Evolutionary conservation across 2,329 filamentous ascomycete species (phyloP).

Genomic region (Pestalotiopsis sp.): DNA sequence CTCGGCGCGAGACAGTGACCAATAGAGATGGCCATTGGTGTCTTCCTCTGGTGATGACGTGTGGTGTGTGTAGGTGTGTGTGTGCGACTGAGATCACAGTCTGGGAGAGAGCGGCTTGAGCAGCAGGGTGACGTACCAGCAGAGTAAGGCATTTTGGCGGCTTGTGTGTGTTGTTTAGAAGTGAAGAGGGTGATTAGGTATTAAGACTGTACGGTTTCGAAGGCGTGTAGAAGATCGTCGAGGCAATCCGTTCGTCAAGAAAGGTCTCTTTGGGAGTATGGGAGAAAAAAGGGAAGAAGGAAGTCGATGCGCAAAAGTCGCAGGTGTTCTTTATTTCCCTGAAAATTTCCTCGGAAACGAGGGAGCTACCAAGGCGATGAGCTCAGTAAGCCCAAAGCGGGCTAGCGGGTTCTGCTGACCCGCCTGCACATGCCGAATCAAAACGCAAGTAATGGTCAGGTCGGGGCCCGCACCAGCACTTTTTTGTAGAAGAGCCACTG

Average conservation of each 20-base stretch:
- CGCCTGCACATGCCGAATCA: constrained; percentile 8
- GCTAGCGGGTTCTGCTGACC: background rate
- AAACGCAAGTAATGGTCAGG: constrained; percentile 10
- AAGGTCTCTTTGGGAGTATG: background rate
- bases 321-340: constrained; percentile 13
- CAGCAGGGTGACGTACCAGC: constrained; percentile 40
- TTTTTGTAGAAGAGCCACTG: background rate
- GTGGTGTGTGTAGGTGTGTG: constrained; percentile 17
- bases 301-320: background rate
- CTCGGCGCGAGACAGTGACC: background rate
- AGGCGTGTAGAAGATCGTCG: constrained; percentile 7
- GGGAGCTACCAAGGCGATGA: constrained; percentile 13
- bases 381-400: constrained; percentile 12
- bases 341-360: constrained; percentile 13
- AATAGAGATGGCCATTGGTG: constrained; percentile 28
- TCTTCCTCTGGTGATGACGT: constrained; percentile 18
- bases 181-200: constrained; percentile 28
- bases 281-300: background rate
- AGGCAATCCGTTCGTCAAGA: background rate
- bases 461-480: background rate
- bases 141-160: constrained; percentile 46
- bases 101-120: constrained; percentile 15
- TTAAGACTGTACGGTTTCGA: constrained; percentile 21
- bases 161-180: constrained; percentile 29
- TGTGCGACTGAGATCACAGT: constrained; percentile 18